Conservation (phyloP, 345 rosid genomes). For the Salix suchowensis region DNA sequence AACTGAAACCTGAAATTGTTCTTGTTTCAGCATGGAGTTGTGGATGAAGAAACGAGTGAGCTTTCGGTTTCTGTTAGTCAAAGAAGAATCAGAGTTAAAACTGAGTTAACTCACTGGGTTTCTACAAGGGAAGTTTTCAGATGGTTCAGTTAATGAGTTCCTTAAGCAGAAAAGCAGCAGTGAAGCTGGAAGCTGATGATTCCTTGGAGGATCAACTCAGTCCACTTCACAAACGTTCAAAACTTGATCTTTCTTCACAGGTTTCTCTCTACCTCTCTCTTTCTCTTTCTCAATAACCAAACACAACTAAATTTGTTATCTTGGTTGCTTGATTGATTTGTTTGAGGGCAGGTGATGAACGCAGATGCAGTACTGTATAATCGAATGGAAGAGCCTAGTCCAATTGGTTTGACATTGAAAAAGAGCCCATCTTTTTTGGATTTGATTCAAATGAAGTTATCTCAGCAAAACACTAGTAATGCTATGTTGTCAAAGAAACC, state of each 20-base stretch:
- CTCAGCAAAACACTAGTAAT: conserved; percentile 41
- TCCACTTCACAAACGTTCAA: conserved; percentile 38
- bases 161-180: conserved; percentile 11
- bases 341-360: background rate
- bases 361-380: conserved; percentile 30
- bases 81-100: background rate
- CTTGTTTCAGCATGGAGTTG: background rate
- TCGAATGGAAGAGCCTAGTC: conserved; percentile 91
- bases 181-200: conserved; percentile 39
- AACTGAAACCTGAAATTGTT: background rate
- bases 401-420: conserved; percentile 76
- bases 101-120: background rate
- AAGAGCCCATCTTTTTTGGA: conserved; percentile 94
- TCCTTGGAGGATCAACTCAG: conserved; percentile 28
- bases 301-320: background rate
- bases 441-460: conserved; percentile 81
- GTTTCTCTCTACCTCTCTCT: conserved; percentile 11
- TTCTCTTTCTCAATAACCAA: background rate
- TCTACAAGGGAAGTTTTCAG: background rate
- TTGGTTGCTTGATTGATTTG: background rate
- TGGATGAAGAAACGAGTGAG: background rate
- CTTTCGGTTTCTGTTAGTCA: background rate
- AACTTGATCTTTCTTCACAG: conserved; percentile 25
- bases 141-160: conserved; percentile 53
- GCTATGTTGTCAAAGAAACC: conserved; percentile 32